Evolutionary conservation across 192 early-diverging fungal genomes (phyloP), one percentile per base, ranked within the genome.

Genomic region (Gaertneriomyces semiglobifer): DNA sequence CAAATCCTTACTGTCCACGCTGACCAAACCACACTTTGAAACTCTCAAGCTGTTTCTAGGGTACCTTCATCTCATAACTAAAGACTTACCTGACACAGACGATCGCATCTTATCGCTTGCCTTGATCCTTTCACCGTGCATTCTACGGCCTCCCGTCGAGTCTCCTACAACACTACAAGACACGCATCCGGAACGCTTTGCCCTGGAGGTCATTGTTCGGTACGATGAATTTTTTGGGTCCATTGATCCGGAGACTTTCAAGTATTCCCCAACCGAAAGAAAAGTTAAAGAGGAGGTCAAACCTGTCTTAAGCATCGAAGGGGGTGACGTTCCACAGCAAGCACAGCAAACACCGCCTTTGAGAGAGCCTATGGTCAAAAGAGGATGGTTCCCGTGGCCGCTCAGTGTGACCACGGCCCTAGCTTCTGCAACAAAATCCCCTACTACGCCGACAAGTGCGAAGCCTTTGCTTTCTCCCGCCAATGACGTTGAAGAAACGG

Each of bases 131-230:
- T 60, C 70, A 7, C 72, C 72, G 1, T 64, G 59, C 53, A 55
- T 78, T 45, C 66, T 78, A 16, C 76, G 76, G 11, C 72, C 76
- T 12, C 54, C 43, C 44, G 41, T 43, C 43, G 72, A 74, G 57
- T 74, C 76, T 1, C 14, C 38, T 44, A 55, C 69, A 40, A 74
- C 66, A 8, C 66, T 74, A 7, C 38, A 43, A 20, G 71, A 77
- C 54, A 48, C 48, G 43, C 76, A 74, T 43, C 71, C 71, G 8
- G 55, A 61, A 58, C 45, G 62, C 50, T 71, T 77, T 58, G 57
- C 68, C 5, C 19, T 53, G 18, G 76, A 77, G 55, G 55, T 77
- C 25, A 51, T 77, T 58, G 20, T 66, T n/a, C 67, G 70, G 18
- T 62, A 58, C 54, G 5, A 46, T 18, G 64, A 66, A 4, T 14